Evolutionary conservation across 257 asterid genomes (phyloP).

Genomic region (Scutellaria minor): DNA sequence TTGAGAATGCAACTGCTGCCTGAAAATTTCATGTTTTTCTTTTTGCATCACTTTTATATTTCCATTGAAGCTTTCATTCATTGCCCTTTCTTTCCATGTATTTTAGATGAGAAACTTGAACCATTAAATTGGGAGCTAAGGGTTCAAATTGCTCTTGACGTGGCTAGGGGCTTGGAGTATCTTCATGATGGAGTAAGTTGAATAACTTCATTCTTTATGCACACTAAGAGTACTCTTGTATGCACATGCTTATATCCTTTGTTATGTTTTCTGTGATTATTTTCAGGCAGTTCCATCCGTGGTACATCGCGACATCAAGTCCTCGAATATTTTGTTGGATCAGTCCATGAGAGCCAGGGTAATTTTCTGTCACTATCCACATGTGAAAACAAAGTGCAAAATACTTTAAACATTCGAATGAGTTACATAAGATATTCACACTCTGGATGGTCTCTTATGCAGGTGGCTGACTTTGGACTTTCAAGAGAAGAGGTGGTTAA

Average conservation of each 20-base stretch:
- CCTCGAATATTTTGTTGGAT: conserved; percentile 93
- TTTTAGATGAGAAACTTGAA: conserved; percentile 64
- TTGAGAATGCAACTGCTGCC: conserved; percentile 17
- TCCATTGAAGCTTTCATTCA: not conserved
- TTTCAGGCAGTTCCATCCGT: conserved; percentile 97
- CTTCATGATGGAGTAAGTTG: conserved; percentile 94
- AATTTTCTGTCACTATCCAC: conserved; percentile 34
- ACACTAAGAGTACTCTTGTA: conserved; percentile 7
- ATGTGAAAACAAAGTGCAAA: conserved; percentile 22
- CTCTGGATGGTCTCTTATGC: conserved; percentile 33
- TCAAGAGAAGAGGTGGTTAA: conserved; percentile 89
- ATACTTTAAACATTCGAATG: not conserved
- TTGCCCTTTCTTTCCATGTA: conserved; percentile 15
- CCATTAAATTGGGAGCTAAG: conserved; percentile 74
- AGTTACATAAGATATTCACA: conserved; percentile 3
- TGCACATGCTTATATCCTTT: conserved; percentile 19
- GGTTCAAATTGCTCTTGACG: conserved; percentile 91
- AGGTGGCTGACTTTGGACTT: conserved; percentile 97
- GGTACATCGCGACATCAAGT: conserved; percentile 89
- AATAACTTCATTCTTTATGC: conserved; percentile 19
- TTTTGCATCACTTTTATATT: not conserved
- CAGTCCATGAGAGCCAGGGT: conserved; percentile 91
- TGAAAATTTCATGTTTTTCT: conserved; percentile 3
- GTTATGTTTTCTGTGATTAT: conserved; percentile 25
- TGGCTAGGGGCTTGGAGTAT: conserved; percentile 97